A percentile compares a stretch with the other conserved stretches of the same genome.
These are phyloP conservation scores for Orbilia quercus DNA, from an alignment of 2,329 filamentous ascomycete genomes.

Conservation along the genomic window DNA sequence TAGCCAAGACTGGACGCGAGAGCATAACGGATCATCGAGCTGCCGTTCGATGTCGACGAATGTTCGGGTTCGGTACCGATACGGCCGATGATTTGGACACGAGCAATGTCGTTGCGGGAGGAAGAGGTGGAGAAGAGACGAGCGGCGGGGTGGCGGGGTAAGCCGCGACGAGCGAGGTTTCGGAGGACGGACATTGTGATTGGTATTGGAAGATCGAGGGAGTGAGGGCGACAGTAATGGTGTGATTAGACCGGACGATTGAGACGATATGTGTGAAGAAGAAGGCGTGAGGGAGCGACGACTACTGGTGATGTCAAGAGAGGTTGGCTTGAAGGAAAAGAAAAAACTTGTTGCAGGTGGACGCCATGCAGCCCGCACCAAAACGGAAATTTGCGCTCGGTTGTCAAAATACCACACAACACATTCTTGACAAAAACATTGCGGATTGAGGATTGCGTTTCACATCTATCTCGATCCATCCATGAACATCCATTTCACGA, in stretches of 20 bases:
- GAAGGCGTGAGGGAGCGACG: constrained; percentile 12
- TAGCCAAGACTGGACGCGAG: constrained; percentile 66
- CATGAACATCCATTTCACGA: too few species aligned
- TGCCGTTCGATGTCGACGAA: constrained; percentile 74
- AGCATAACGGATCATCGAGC: constrained; percentile 79
- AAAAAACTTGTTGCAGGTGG: constrained; percentile 36
- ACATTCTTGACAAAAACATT: constrained; percentile 10
- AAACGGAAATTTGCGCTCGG: constrained; percentile 23
- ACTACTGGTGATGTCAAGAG: constrained; percentile 8
- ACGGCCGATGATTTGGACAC: constrained; percentile 87
- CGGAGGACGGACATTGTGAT: constrained; percentile 43
- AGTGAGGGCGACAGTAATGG: neutral
- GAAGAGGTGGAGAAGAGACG: constrained; percentile 81
- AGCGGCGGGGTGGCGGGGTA: constrained; percentile 44
- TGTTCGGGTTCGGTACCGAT: constrained; percentile 83
- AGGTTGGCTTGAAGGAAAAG: constrained; percentile 14
- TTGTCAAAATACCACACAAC: constrained; percentile 21
- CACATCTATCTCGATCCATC: too few species aligned
- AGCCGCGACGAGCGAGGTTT: constrained; percentile 18
- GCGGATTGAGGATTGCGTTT: too few species aligned
- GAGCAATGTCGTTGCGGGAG: constrained; percentile 73
- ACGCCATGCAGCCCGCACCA: constrained; percentile 20
- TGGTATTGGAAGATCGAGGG: constrained; percentile 4
- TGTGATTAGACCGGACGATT: neutral
- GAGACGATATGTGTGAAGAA: neutral